Percentiles rank a stretch among this genome's conserved stretches.
phyloP scores from a whole-genome alignment of 306 rosid species.

The Alnus rubra region DNA sequence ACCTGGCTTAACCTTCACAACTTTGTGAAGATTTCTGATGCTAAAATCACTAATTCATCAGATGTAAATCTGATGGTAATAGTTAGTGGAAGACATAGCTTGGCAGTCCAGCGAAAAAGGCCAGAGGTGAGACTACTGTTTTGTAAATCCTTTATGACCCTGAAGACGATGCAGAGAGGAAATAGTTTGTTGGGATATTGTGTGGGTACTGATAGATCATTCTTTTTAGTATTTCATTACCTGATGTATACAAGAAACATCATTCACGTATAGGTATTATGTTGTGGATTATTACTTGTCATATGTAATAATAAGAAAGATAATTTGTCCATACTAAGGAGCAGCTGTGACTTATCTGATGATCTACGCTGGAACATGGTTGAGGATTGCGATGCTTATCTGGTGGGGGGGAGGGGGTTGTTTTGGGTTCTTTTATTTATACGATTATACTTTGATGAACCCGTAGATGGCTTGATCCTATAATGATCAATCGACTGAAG shows the following conservation, averaged over 20 bases:
- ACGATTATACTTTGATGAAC: slow-evolving; percentile 27
- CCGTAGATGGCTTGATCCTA: slow-evolving; percentile 27
- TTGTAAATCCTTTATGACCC: slow-evolving; percentile 36
- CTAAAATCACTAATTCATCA: slow-evolving; percentile 37
- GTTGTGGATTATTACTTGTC: slow-evolving; percentile 56
- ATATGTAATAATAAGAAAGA: slow-evolving; percentile 56
- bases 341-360: slow-evolving; percentile 14
- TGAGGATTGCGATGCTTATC: slow-evolving; percentile 15
- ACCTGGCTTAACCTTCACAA: slow-evolving; percentile 40
- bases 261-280: slow-evolving; percentile 50
- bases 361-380: slow-evolving; percentile 15
- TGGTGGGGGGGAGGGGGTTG: slow-evolving; percentile 9
- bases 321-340: slow-evolving; percentile 20
- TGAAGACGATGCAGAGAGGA: slow-evolving; percentile 37
- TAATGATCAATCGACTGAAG: slow-evolving; percentile 25
- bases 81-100: slow-evolving; percentile 32
- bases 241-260: slow-evolving; percentile 56
- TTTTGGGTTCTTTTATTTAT: not conserved
- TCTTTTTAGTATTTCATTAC: slow-evolving; percentile 51
- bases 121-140: slow-evolving; percentile 34
- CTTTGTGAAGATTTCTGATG: slow-evolving; percentile 27
- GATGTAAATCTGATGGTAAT: slow-evolving; percentile 47
- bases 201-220: slow-evolving; percentile 51
- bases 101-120: slow-evolving; percentile 34
- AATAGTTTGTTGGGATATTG: slow-evolving; percentile 63